These are phyloP conservation scores for Coemansia sp. DNA, from an alignment of 192 early-diverging fungal genomes.

Conservation along the genomic window DNA sequence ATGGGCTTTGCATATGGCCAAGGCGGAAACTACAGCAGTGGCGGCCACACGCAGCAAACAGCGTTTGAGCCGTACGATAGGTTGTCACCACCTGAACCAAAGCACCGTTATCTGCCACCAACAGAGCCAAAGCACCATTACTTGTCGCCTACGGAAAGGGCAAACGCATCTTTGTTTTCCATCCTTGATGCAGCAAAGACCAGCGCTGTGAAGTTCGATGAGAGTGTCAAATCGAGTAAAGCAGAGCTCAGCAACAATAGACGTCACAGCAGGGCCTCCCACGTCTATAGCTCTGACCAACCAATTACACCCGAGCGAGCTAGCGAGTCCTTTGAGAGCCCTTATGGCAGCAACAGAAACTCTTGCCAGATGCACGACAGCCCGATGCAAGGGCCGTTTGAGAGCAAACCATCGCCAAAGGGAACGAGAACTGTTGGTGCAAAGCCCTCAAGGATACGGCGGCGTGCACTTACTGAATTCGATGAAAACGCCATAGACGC, in stretches of 20 bases:
- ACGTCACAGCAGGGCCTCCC: neutral
- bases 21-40: neutral
- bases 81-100: neutral
- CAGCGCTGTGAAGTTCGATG: neutral
- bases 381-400: constrained; percentile 1
- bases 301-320: neutral
- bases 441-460: constrained; percentile 31
- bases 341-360: neutral
- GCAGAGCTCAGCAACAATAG: neutral
- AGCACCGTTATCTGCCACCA: neutral
- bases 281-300: neutral
- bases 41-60: neutral
- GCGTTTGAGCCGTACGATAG: neutral
- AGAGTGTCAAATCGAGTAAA: neutral
- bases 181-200: constrained; percentile 24
- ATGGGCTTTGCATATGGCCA: neutral
- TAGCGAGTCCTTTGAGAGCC: neutral
- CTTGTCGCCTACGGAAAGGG: constrained; percentile 28
- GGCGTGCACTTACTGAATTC: constrained; percentile 26
- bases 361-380: neutral
- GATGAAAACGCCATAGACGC: neutral
- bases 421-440: neutral
- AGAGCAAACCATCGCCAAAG: neutral
- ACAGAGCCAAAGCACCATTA: neutral
- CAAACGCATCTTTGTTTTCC: constrained; percentile 37